phyloP scores from a whole-genome alignment of 805 yeast species.

The Hermanozyma aechmeae region DNA sequence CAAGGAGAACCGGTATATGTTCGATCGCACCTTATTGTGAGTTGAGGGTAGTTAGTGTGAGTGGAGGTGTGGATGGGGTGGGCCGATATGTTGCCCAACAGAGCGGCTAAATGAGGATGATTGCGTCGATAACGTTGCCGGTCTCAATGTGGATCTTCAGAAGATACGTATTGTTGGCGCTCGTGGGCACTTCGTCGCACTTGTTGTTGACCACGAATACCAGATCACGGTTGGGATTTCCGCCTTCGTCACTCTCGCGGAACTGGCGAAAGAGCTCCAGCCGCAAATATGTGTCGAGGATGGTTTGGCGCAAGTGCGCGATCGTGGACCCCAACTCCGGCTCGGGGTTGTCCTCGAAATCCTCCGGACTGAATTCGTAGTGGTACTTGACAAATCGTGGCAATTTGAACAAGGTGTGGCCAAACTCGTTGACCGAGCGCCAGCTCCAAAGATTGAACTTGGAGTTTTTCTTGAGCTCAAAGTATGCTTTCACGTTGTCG shows the following conservation, averaged over 20 bases:
- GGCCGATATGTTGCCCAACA: too few species aligned
- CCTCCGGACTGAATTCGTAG: conserved; percentile 77
- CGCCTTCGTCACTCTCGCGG: conserved; percentile 2
- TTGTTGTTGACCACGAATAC: conserved; percentile 23
- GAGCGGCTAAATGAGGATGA: conserved; percentile 5
- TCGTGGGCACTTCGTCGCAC: conserved; percentile 13
- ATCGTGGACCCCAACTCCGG: conserved; percentile 67
- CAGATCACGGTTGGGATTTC: conserved; percentile 5
- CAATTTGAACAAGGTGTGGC: conserved; percentile 5
- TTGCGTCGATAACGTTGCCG: conserved; percentile 28
- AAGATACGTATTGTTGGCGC: conserved; percentile 20
- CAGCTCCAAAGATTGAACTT: conserved; percentile 14
- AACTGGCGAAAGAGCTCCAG: conserved; percentile 18
- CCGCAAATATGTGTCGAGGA: conserved; percentile 44
- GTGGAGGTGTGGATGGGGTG: too few species aligned
- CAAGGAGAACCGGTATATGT: background rate
- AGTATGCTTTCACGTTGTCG: conserved; percentile 17
- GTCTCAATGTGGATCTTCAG: conserved; percentile 32
- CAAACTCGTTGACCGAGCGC: conserved; percentile 11
- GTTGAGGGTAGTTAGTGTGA: too few species aligned
- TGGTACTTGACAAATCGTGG: conserved; percentile 41
- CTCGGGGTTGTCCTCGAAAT: conserved; percentile 48
- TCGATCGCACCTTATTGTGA: too few species aligned
- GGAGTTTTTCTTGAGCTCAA: conserved; percentile 15
- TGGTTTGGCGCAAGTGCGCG: conserved; percentile 47